Conservation (phyloP, 2,329 filamentous ascomycete genomes). For the Botryosphaeria dothidea region DNA sequence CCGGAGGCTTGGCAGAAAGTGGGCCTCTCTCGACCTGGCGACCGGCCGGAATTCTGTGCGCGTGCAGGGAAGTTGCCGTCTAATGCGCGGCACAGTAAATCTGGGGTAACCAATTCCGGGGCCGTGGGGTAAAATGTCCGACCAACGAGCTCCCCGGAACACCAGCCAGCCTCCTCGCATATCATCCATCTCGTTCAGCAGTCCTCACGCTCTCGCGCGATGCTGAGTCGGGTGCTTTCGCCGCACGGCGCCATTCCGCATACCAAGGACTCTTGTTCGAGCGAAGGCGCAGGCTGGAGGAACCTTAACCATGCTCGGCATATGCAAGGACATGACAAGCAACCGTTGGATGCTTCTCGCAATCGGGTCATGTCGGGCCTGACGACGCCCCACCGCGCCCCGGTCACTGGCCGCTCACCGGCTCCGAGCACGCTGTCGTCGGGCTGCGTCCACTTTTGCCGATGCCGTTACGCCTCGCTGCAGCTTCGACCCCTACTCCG, state of each 20-base stretch:
- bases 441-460: neutral
- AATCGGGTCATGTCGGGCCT: conserved; percentile 1
- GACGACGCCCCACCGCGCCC: neutral
- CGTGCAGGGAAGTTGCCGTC: neutral
- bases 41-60: neutral
- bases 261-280: conserved; percentile 5
- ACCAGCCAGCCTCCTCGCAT: neutral
- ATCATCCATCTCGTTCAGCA: too few relatives aligned
- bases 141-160: neutral
- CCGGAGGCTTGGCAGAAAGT: neutral
- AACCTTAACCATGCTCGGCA: conserved; percentile 1
- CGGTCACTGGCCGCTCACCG: neutral
- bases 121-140: conserved; percentile 18
- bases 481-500: neutral
- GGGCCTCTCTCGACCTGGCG: neutral
- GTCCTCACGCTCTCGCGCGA: neutral
- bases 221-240: neutral
- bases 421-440: neutral
- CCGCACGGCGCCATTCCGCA: neutral
- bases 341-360: neutral
- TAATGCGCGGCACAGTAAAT: conserved; percentile 19
- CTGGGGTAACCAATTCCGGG: conserved; percentile 14
- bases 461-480: neutral
- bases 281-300: conserved; percentile 3
- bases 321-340: conserved; percentile 10